phyloP scores from a whole-genome alignment of 345 rosid genomes.

The Odontarrhena argentea region DNA sequence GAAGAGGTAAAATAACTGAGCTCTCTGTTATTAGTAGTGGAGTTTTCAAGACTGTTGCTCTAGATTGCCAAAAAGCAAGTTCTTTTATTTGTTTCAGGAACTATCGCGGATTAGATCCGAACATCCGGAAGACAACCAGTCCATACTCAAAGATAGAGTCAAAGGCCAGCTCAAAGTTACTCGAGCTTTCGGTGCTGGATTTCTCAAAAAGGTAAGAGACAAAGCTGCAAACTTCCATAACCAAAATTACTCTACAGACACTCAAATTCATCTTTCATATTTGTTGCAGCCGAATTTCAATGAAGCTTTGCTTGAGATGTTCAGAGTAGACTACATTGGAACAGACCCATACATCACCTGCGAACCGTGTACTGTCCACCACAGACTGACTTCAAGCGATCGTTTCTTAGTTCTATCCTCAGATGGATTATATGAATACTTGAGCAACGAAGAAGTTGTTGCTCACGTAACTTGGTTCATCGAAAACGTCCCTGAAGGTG shows the following conservation, averaged over 20 bases:
- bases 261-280: background rate
- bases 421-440: conserved; percentile 92
- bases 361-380: conserved; percentile 74
- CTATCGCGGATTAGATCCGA: conserved; percentile 72
- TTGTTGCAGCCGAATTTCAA: conserved; percentile 75
- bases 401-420: conserved; percentile 90
- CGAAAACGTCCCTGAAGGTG: conserved; percentile 95
- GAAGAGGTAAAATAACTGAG: conserved; percentile 62
- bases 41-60: background rate
- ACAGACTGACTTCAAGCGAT: conserved; percentile 82
- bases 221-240: conserved; percentile 11
- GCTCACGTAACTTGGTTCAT: conserved; percentile 97
- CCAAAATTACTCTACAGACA: background rate
- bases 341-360: conserved; percentile 76
- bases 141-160: conserved; percentile 81
- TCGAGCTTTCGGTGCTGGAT: conserved; percentile 93
- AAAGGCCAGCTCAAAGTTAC: conserved; percentile 96
- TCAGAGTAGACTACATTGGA: conserved; percentile 73
- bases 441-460: conserved; percentile 94
- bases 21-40: conserved; percentile 6
- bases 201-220: conserved; percentile 82
- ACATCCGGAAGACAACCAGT: conserved; percentile 83
- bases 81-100: conserved; percentile 58
- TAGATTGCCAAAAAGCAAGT: conserved; percentile 10
- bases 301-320: conserved; percentile 83